A percentile compares a stretch with the other conserved stretches of the same genome.
These are phyloP conservation scores for Pseudisothecium myosuroides DNA, from an alignment of 225 moss, liverwort and hornwort species.

Conservation along the genomic window DNA sequence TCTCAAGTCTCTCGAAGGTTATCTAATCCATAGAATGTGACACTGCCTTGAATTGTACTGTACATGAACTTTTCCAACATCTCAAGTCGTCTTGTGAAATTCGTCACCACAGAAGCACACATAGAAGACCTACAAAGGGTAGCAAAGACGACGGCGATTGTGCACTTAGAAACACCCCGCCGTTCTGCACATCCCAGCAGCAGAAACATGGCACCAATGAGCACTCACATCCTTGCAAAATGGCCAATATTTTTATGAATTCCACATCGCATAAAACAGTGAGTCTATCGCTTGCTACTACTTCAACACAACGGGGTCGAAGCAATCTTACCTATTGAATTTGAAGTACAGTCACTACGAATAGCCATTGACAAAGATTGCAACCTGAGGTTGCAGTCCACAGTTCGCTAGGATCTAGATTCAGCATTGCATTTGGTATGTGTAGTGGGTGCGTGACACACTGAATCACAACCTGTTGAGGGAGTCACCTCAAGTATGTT, in stretches of 20 bases:
- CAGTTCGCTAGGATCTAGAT: neutral
- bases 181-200: slow-evolving; percentile 6
- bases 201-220: neutral
- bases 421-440: neutral
- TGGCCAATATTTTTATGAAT: neutral
- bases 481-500: neutral
- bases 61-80: neutral
- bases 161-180: neutral
- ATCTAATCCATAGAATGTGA: neutral
- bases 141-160: neutral
- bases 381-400: neutral
- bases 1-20: neutral
- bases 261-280: neutral
- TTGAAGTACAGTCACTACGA: too few relatives aligned
- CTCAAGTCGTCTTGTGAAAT: neutral
- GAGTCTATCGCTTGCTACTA: neutral
- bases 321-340: too few relatives aligned
- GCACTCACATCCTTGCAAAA: neutral
- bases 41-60: neutral
- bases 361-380: too few relatives aligned
- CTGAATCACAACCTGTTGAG: neutral
- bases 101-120: neutral
- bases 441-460: neutral
- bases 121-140: neutral
- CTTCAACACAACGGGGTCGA: too few relatives aligned